These are phyloP conservation scores for Myriosclerotinia curreyana DNA, from an alignment of 2,329 filamentous ascomycete genomes.

Conservation along the genomic window DNA sequence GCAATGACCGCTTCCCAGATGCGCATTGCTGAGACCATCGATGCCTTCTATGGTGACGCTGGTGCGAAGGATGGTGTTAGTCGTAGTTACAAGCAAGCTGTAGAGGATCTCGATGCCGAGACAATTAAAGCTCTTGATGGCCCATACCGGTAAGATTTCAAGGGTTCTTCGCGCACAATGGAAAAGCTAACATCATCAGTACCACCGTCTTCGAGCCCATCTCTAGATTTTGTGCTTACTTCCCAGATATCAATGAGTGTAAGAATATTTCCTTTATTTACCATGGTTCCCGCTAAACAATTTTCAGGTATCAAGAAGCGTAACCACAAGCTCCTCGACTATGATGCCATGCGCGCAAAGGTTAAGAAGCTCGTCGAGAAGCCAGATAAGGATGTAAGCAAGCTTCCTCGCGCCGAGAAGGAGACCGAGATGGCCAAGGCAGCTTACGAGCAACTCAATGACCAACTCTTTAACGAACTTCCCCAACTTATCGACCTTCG, in stretches of 20 bases:
- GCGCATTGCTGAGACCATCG: slow-evolving; percentile 98
- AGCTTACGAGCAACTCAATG: slow-evolving; percentile 95
- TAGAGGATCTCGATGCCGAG: slow-evolving; percentile 95
- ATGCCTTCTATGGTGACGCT: slow-evolving; percentile 96
- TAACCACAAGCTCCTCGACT: slow-evolving; percentile 96
- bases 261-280: slow-evolving; percentile 36
- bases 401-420: slow-evolving; percentile 92
- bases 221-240: slow-evolving; percentile 93
- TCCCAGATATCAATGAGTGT: slow-evolving; percentile 98
- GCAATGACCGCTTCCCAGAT: slow-evolving; percentile 99
- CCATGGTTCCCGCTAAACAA: slow-evolving; percentile 27
- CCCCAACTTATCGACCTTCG: slow-evolving; percentile 95
- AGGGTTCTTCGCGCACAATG: not conserved
- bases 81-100: slow-evolving; percentile 96
- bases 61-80: slow-evolving; percentile 93
- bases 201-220: slow-evolving; percentile 95
- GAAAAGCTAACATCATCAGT: slow-evolving; percentile 44
- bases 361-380: slow-evolving; percentile 98
- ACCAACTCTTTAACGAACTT: slow-evolving; percentile 88
- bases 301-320: slow-evolving; percentile 91
- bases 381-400: slow-evolving; percentile 96
- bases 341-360: slow-evolving; percentile 91
- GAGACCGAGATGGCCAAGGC: slow-evolving; percentile 92
- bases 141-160: slow-evolving; percentile 67
- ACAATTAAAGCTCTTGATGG: slow-evolving; percentile 98